Base-by-base conservation (phyloP, 768 basidiomycete genomes). In the Boletus pseudopeckii region DNA sequence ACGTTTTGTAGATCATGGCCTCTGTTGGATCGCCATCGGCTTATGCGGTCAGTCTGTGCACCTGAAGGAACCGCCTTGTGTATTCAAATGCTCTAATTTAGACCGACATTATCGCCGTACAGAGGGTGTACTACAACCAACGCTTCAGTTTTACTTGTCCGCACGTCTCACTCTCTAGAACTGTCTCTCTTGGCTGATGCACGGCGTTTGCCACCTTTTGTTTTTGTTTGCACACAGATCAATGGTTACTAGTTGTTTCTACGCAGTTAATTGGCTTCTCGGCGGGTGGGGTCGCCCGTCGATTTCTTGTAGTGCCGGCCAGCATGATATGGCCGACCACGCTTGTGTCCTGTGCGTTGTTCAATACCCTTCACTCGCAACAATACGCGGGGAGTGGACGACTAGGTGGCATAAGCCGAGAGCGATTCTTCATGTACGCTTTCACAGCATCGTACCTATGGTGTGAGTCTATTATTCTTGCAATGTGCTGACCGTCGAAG, bases 231-330 rank as follows among this genome's bases (percentile, higher is more conserved):
- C 22, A 11, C 38, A 53, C 57, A 80, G 88, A 90, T 68, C 86
- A 89, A 72, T 87, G 88, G 84, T 80, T 90, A 69, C 71, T 90
- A 20, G 85, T 91, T 24, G 82, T 90, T 72, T 85, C 82, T 30
- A 84, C 84, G 1, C 85, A 87, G 62, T 72, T 90, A 50, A 89
- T 91, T 50, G 89, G 91, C 13, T 92, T 92, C 74, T 90, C 88
- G 5, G 82, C 91, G 51, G 90, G 90, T 41, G 88, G 89, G 14
- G 71, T 88, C 36, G 78, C 80, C 7, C 81, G 86, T 30, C 83
- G 90, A 11, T 91, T 91, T 77, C 78, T 92, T 36, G 90, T 74
- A 64, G 82, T 60, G 59, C 91, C 75, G 58, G 28, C 69, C 4
- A 69, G 68, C 32, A 70, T 74, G 87, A 86, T 91, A 66, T 92